Base-by-base conservation (phyloP, 176 grass and related monocot species). In the Lolium perenne region DNA sequence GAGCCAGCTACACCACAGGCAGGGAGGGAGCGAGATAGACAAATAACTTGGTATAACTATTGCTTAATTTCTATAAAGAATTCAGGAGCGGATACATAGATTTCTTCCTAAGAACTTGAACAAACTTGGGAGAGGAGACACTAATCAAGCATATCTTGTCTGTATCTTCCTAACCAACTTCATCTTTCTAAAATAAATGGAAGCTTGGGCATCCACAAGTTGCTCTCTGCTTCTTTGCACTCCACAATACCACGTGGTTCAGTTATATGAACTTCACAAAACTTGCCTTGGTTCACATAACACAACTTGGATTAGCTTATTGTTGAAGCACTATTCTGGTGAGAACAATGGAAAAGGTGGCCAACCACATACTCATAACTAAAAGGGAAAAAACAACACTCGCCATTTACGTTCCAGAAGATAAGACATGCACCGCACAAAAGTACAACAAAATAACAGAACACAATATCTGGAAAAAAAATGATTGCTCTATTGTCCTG, bases 101-200 rank as follows among this genome's bases (percentile, higher is more conserved):
- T 29, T 67, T 38, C 64, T 67, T 67, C 64, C 64, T 67, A 67
- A 38, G 29, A 67, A 67, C 64, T 67, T 67, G 14, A 67, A 38
- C 25, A 15, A 29, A 65, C 61, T 67, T 67, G 15, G 64, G 29
- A 67, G 2, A 18, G 64, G 14, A 38, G 29, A 69, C 38, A 69
- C 7, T 40, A 41, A 38, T 40, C 65, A 69, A 69, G 65, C 32
- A 40, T 69, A 40, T 67, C 29, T 38, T 67, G 63, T 69, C 65
- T 69, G 6, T 69, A 38, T 69, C 65, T 69, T 69, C 65, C 32
- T 69, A 69, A 40, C 7, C 7, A 69, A 40, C 15, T 41, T 69
- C 2, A 20, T 69, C 15, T 40, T 69, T 69, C 65, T 20, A 69
- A 68, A 69, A 69, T 10, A 41, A 69, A 69, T 5, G 7, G 6